Evolutionary conservation across 169 alveolate genomes (phyloP), one percentile per base, ranked within the genome.

Genomic region (Fabrea salina): DNA sequence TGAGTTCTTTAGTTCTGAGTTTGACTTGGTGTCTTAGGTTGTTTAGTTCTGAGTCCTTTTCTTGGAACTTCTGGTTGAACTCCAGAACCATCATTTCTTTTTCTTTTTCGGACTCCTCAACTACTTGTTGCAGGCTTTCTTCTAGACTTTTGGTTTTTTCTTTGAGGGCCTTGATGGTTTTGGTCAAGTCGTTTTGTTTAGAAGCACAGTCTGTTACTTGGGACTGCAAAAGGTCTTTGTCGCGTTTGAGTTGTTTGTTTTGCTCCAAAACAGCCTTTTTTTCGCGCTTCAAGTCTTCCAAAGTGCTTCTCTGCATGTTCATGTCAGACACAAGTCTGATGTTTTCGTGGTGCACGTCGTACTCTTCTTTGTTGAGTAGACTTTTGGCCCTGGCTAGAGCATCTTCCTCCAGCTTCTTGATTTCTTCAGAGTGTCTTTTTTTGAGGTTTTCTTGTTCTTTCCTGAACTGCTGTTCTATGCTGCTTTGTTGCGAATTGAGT

Each of bases 21-120:
- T 80, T 74, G 25, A 79, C 83, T 32, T 80, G 72, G 49, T 83
- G 83, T 61, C 58, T 49, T 5, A 58, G 59, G 32, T 70, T 75
- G 35, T 61, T 44, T 11, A 86, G 47, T 22, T 86, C 92, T 53
- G 79, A 85, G 8, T 58, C 70, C 40, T 75, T 51, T 44, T 83
- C 92, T 16, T 82, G 59, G 1, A 82, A 53, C 3, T 78, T 53
- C 51, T 66, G 75, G 44, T 80, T 86, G 75, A 78, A 79, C 51
- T 86, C 75, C 35, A 61, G 66, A 53, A 56, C 75, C 3, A 86
- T 66, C 39, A 80, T 44, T 47, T 86, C 92, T 41, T 79, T 82
- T 64, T 87, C 93, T 41, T 84, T 87, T 56, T 83, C 88, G 51
- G 79, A 80, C 30, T 87, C 84, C 19, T 76, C 49, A 37, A 76